These are phyloP conservation scores for Recurvomyces mirabilis DNA, from an alignment of 495 filamentous ascomycete species.

Conservation along the genomic window DNA sequence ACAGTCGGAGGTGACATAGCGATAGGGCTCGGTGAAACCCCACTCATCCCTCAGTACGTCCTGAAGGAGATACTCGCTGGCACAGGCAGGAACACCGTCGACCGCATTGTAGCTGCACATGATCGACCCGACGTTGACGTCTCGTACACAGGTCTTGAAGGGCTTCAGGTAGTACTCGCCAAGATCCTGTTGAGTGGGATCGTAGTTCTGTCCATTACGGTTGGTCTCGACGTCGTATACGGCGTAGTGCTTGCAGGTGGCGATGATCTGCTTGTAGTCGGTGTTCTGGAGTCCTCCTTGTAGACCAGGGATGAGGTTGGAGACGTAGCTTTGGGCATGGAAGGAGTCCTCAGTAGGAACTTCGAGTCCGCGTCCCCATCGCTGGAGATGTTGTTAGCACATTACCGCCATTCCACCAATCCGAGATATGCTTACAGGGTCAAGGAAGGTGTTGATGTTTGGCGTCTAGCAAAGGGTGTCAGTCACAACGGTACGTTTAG, in stretches of 20 bases:
- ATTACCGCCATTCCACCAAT: too few relatives aligned
- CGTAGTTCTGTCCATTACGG: constrained; percentile 28
- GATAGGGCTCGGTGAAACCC: constrained; percentile 27
- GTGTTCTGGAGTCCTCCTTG: constrained; percentile 34
- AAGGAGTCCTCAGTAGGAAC: constrained; percentile 41
- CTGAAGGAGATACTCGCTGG: constrained; percentile 17
- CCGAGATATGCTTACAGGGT: too few relatives aligned
- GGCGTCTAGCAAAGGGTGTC: constrained; percentile 26
- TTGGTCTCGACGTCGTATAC: constrained; percentile 44
- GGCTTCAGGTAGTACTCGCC: constrained; percentile 16
- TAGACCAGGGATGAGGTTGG: constrained; percentile 48
- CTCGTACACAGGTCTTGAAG: constrained; percentile 16
- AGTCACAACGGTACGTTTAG: too few relatives aligned
- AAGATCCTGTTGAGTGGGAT: constrained; percentile 19
- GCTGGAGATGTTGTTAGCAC: too few relatives aligned
- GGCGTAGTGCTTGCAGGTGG: constrained; percentile 15
- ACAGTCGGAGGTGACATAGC: constrained; percentile 17
- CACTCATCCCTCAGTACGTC: constrained; percentile 11
- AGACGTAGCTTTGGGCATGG: constrained; percentile 45
- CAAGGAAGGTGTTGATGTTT: constrained; percentile 57
- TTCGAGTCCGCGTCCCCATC: constrained; percentile 47
- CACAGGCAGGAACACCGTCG: constrained; percentile 15
- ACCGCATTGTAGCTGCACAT: constrained; percentile 22
- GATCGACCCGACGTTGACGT: constrained; percentile 11
- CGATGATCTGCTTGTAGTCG: constrained; percentile 10